These are phyloP conservation scores for Penstemon eatonii DNA, from an alignment of 257 asterid genomes.

Conservation along the genomic window DNA sequence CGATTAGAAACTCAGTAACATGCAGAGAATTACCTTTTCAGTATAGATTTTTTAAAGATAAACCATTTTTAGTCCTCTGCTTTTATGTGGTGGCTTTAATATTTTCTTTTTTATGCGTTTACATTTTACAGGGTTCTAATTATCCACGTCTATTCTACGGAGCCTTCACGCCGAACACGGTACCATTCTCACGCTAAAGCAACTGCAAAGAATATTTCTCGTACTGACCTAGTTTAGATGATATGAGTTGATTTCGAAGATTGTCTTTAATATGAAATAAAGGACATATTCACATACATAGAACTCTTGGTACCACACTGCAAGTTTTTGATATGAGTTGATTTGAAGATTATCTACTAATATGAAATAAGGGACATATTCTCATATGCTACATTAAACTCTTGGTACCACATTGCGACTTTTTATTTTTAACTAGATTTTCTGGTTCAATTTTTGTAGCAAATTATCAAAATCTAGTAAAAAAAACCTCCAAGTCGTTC, in stretches of 20 bases:
- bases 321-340: not conserved
- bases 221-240: slow-evolving; percentile 13
- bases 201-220: not conserved
- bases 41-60: not conserved
- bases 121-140: slow-evolving; percentile 63
- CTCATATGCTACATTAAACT: not conserved
- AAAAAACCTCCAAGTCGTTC: slow-evolving; percentile 10
- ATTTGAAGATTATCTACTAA: slow-evolving; percentile 6
- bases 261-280: slow-evolving; percentile 1
- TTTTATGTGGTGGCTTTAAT: slow-evolving; percentile 11
- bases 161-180: slow-evolving; percentile 77
- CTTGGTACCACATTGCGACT: not conserved
- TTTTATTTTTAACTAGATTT: slow-evolving; percentile 16
- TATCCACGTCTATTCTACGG: slow-evolving; percentile 77
- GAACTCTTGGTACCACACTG: slow-evolving; percentile 1
- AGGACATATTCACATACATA: not conserved
- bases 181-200: slow-evolving; percentile 31
- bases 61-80: slow-evolving; percentile 15
- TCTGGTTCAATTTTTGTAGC: not conserved
- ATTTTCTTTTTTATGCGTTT: slow-evolving; percentile 8
- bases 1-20: not conserved
- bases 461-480: not conserved
- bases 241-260: not conserved
- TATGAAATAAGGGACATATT: not conserved
- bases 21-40: not conserved